Base-by-base conservation (phyloP, 2,329 filamentous ascomycete species). In the Paecilomyces variotii region DNA sequence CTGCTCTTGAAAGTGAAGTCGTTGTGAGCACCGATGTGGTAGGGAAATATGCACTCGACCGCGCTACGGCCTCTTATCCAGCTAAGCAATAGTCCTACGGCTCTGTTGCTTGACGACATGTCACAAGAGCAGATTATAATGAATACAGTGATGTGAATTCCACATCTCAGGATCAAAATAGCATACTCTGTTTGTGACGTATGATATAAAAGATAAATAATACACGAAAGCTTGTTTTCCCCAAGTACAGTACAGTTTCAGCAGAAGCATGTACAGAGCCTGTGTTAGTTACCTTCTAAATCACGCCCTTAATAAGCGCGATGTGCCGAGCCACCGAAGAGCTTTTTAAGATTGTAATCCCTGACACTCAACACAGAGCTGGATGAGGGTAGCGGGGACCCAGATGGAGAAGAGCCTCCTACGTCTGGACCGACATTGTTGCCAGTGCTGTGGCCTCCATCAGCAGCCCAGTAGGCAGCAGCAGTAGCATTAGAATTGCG, bases 401-500 rank as follows among this genome's bases (percentile, higher is more conserved):
- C 39, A 45, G 39, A 45, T 45, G 39, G 39, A 19, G n/a, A 19
- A 7, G 39, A 45, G n/a, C 35, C 35, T 7, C 35, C 35, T 32
- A 11, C 7, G 32, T 12, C 32, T 24, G 5, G 5, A 19, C 39
- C 39, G 4, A 45, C 4, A 19, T 6, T 7, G 39, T 45, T 24
- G 39, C n/a, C 39, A 24, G 39, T 45, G 39, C 64, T 58, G 51
- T 65, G 61, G 3, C 65, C 65, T 27, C 65, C 65, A 14, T 61
- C 54, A 53, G 65, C 64, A 39, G 64, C 62, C 25, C 61, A 63
- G 53, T 67, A 67, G 3, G 62, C 65, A 10, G 65, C 65, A 56
- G 53, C 63, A 65, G 58, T 67, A 66, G 0, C 58, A 57, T 68
- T 66, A 25, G 65, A 62, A 3, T 65, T 65, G 52, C 66, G 66